Conservation (phyloP, 1,284 basidiomycete species). For the Microbotryomycetes sp. region DNA sequence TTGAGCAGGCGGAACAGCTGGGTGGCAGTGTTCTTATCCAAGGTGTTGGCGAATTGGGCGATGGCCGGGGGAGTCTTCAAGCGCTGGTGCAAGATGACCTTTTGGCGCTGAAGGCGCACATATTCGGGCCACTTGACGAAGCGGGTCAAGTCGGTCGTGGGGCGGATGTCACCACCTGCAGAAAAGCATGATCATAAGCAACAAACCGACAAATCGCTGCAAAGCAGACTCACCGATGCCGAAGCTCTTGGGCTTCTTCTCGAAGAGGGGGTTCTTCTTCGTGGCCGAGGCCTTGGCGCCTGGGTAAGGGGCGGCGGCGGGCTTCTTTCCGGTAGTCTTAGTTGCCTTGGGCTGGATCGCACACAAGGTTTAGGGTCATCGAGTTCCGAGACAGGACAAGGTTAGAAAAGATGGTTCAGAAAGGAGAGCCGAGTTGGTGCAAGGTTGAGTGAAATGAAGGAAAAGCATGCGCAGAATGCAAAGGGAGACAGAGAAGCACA, state of each 20-base stretch:
- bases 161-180: constrained; percentile 87
- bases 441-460: background rate
- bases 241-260: constrained; percentile 82
- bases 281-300: constrained; percentile 50
- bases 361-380: background rate
- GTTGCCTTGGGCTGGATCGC: constrained; percentile 6
- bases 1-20: constrained; percentile 97
- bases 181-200: background rate
- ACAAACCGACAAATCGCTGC: too few relatives aligned
- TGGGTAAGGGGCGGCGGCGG: constrained; percentile 25
- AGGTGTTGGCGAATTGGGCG: constrained; percentile 93
- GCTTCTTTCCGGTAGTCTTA: constrained; percentile 11
- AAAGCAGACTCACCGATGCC: constrained; percentile 71
- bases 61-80: constrained; percentile 98
- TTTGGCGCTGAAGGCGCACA: constrained; percentile 95
- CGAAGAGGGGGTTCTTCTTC: constrained; percentile 93
- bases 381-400: background rate
- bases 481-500: background rate
- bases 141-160: constrained; percentile 83
- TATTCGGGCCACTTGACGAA: constrained; percentile 99
- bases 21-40: constrained; percentile 99
- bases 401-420: background rate
- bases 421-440: background rate
- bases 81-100: constrained; percentile 96
- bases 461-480: background rate